phyloP scores from a whole-genome alignment of 768 basidiomycete species.

The Xerocomellus amylosporus region DNA sequence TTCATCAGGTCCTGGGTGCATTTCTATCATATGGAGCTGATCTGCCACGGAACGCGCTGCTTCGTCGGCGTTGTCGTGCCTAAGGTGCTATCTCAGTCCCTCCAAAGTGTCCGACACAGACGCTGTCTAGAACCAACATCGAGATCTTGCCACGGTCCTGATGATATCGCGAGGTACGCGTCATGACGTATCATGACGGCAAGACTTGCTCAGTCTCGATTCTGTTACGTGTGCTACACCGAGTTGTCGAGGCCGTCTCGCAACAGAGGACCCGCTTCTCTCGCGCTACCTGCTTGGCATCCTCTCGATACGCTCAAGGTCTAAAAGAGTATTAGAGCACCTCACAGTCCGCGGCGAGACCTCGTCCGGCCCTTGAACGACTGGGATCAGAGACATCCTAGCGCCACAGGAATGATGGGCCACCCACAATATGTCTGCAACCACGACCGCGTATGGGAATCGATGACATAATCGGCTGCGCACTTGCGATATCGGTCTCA shows the following conservation, averaged over 20 bases:
- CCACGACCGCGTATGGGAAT: constrained; percentile 13
- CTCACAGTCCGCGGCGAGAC: not conserved
- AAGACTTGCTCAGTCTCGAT: no score
- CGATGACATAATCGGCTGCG: constrained; percentile 17
- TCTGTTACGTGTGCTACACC: constrained; percentile 4
- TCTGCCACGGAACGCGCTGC: constrained; percentile 5
- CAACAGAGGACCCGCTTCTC: not conserved
- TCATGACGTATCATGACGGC: constrained; percentile 7
- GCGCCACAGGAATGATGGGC: constrained; percentile 18
- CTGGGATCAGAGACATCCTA: not conserved
- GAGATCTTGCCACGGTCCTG: not conserved
- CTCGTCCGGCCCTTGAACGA: not conserved
- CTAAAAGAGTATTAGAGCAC: not conserved
- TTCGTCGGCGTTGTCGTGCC: constrained; percentile 12
- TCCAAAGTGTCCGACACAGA: constrained; percentile 3
- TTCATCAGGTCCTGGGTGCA: constrained; percentile 12
- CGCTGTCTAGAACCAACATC: constrained; percentile 2
- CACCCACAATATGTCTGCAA: not conserved
- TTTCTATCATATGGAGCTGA: constrained; percentile 13
- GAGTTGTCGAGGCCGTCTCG: not conserved
- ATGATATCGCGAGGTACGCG: constrained; percentile 2
- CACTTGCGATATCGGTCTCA: not conserved
- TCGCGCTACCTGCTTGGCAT: not conserved
- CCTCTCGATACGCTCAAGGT: not conserved
- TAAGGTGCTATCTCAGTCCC: constrained; percentile 2